Evolutionary conservation across 2,329 filamentous ascomycete genomes (phyloP), one percentile per base, ranked within the genome.

Genomic region (Monosporascus sp.): DNA sequence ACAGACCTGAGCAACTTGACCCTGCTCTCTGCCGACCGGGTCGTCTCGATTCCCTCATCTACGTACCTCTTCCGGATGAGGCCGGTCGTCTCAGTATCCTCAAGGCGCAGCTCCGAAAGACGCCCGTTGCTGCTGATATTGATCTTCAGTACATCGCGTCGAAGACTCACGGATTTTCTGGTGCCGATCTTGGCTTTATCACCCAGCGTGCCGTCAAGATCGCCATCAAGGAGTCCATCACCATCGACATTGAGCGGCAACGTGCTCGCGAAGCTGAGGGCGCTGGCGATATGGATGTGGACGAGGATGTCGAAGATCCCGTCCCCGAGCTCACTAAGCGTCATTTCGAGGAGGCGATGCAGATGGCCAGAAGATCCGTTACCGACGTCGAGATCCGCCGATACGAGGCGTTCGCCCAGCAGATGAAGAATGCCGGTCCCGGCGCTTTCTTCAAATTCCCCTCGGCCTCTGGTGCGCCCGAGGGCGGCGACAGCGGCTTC

Each of bases 371-470:
- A 73, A 86, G 89, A 70, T 97, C 94, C 27, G 94, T 99, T 63
- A 92, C 85, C 53, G 94, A 99, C 63, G 93, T 97, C 22, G 94
- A 99, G 81, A 96, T 99, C 66, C 89, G 94, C 68, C 88, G 93
- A 57, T 99, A 99, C 77, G 94, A 99, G 81, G 93, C 94, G 5
- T 99, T 99, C 67, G 89, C 93, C 41, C 93, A 97, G 78, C 93
- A 93, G 72, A 95, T 99, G 91, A 99, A 99, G 89, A 96, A 96
- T 72, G 86, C 90, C 55, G 92, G 91, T 50, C 92, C 92, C 40
- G 93, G 92, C 67, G 91, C 90, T 64, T 97, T 94, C 83, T 99
- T 99, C 89, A 92, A 95, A 75, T 99, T 99, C 86, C 93, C 89
- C 35, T 78, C 80, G 56, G 88, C 82, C 20, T 78, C 89, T 81